Conservation (phyloP, 208 protist genomes). For the Lotmaria passim region DNA sequence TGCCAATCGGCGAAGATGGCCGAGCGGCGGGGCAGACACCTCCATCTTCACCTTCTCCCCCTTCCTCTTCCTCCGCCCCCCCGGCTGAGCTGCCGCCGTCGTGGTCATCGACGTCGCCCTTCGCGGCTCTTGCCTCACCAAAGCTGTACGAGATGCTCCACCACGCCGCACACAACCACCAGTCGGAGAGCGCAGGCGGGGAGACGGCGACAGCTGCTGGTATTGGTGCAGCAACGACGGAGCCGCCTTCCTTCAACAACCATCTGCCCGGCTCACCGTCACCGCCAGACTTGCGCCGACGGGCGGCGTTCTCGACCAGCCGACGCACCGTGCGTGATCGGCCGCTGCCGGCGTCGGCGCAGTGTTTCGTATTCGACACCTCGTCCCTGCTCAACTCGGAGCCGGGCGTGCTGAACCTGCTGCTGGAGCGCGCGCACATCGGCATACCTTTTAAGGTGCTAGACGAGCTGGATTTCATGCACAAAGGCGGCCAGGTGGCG, state of each 20-base stretch:
- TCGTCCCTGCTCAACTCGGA: conserved; percentile 63
- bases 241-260: neutral
- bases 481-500: conserved; percentile 36
- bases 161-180: conserved; percentile 6
- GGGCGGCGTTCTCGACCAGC: conserved; percentile 1
- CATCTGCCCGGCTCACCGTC: neutral
- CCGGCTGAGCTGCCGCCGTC: conserved; percentile 32
- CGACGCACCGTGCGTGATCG: neutral
- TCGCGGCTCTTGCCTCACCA: conserved; percentile 24
- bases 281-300: neutral
- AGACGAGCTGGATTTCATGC: conserved; percentile 75
- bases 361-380: conserved; percentile 81
- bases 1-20: conserved; percentile 28
- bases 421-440: conserved; percentile 57
- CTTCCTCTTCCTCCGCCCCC: too few relatives aligned
- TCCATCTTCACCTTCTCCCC: neutral
- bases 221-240: too few relatives aligned
- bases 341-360: neutral
- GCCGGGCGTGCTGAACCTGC: conserved; percentile 46
- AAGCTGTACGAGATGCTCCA: conserved; percentile 15
- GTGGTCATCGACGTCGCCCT: conserved; percentile 28
- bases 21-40: neutral
- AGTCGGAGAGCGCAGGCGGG: neutral
- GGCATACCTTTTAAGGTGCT: conserved; percentile 79
- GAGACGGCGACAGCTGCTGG: neutral